Evolutionary conservation across 2,329 filamentous ascomycete species (phyloP).

Genomic region (Lizonia empirigonia): DNA sequence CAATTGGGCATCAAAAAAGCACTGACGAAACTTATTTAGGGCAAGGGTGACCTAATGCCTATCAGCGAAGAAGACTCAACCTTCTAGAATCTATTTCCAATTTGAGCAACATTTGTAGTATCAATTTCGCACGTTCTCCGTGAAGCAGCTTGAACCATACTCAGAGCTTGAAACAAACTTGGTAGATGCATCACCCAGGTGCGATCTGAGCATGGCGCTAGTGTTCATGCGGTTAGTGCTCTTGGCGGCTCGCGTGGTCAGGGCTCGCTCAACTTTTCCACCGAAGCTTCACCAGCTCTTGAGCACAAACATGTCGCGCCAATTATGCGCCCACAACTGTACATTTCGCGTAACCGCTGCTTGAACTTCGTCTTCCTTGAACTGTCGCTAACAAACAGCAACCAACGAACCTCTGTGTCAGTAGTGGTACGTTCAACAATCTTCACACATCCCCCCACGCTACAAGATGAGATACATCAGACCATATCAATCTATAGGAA

Average conservation of each 20-base stretch:
- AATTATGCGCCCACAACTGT: neutral
- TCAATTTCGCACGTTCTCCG: neutral
- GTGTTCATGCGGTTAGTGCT: neutral
- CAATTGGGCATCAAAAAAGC: neutral
- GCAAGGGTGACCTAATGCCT: slow-evolving; percentile 55
- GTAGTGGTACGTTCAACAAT: slow-evolving; percentile 6
- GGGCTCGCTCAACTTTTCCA: slow-evolving; percentile 10
- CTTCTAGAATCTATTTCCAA: slow-evolving; percentile 9
- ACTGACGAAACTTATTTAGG: slow-evolving; percentile 3
- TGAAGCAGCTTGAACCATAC: neutral
- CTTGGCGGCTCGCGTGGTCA: slow-evolving; percentile 2
- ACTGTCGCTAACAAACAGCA: neutral
- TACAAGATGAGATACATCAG: slow-evolving; percentile 47
- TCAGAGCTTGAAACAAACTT: too few relatives aligned
- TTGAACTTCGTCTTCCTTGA: neutral
- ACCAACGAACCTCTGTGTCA: neutral
- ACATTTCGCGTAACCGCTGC: too few relatives aligned
- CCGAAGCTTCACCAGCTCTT: slow-evolving; percentile 2
- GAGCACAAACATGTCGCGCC: slow-evolving; percentile 6
- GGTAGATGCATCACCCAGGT: neutral
- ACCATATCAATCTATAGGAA: slow-evolving; percentile 53
- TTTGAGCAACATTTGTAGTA: neutral
- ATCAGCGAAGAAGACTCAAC: slow-evolving; percentile 45
- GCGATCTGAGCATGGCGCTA: neutral
- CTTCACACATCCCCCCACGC: slow-evolving; percentile 16